phyloP scores from a whole-genome alignment of 73 alveolate species.

The Breviolum minutum region DNA sequence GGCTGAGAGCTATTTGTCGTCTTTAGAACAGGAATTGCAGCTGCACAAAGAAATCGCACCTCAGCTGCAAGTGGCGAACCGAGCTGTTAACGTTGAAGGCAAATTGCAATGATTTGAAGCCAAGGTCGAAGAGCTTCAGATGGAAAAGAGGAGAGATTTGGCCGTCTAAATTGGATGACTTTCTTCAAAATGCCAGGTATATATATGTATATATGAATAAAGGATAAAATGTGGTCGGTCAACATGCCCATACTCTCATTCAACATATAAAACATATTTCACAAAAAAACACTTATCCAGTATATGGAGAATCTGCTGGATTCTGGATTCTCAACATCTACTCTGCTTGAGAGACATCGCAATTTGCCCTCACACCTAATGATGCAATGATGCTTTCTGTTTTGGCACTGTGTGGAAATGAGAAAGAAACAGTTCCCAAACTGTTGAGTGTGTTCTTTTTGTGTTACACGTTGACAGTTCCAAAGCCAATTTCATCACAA shows the following conservation, averaged over 20 bases:
- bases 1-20: conserved; percentile 28
- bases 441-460: too few relatives aligned
- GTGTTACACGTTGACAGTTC: background rate
- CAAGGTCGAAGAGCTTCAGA: conserved; percentile 19
- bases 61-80: background rate
- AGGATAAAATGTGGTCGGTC: background rate
- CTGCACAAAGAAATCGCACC: background rate
- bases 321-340: too few relatives aligned
- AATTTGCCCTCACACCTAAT: too few relatives aligned
- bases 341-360: too few relatives aligned
- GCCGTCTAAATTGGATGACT: background rate
- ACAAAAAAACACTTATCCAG: too few relatives aligned
- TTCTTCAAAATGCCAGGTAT: too few relatives aligned
- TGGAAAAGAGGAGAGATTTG: conserved; percentile 19
- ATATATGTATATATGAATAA: too few relatives aligned
- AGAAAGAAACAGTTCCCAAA: too few relatives aligned
- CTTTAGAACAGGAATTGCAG: conserved; percentile 36
- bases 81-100: background rate
- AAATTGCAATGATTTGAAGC: background rate
- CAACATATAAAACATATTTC: too few relatives aligned
- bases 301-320: too few relatives aligned
- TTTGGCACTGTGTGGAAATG: too few relatives aligned
- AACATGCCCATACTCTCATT: background rate
- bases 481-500: background rate
- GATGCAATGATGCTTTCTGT: too few relatives aligned